A percentile compares a stretch with the other conserved stretches of the same genome.
Conservation (phyloP, 1,284 basidiomycete species). For the Abortiporus biennis region DNA sequence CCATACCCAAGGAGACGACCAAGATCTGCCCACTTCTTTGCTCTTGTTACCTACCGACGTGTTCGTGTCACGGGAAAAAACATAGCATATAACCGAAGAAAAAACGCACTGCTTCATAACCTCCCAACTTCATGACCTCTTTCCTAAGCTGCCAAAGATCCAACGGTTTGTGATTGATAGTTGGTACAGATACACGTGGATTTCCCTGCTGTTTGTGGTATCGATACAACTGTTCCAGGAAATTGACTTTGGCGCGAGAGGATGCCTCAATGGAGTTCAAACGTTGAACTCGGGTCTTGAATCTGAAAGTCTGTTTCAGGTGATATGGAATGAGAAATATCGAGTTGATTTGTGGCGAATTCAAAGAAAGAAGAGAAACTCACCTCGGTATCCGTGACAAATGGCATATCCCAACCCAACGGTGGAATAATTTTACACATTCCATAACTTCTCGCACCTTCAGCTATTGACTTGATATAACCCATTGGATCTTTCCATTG, state of each 20-base stretch:
- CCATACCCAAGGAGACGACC: constrained; percentile 79
- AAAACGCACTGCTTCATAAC: constrained; percentile 71
- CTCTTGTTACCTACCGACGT: constrained; percentile 60
- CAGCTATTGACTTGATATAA: constrained; percentile 85
- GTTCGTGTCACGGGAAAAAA: constrained; percentile 3
- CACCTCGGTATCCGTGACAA: constrained; percentile 93
- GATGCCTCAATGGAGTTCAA: constrained; percentile 98
- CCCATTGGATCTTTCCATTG: constrained; percentile 96
- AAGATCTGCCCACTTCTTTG: constrained; percentile 83
- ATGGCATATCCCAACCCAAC: constrained; percentile 92
- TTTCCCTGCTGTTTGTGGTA: constrained; percentile 90
- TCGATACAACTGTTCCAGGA: constrained; percentile 93
- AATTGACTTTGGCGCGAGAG: constrained; percentile 94
- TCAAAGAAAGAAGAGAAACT: constrained; percentile 25
- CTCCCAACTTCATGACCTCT: constrained; percentile 85
- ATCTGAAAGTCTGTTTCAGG: constrained; percentile 73
- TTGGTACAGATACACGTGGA: constrained; percentile 82
- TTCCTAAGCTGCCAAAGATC: constrained; percentile 93
- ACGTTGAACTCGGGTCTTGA: constrained; percentile 92
- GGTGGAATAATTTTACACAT: constrained; percentile 98
- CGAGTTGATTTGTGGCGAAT: constrained; percentile 16
- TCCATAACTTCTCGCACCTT: constrained; percentile 73
- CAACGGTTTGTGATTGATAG: constrained; percentile 86
- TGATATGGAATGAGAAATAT: constrained; percentile 18
- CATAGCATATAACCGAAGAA: constrained; percentile 10